A percentile compares a stretch with the other conserved stretches of the same genome.
Conservation (phyloP, 495 filamentous ascomycete genomes). For the Neurospora sp. region DNA sequence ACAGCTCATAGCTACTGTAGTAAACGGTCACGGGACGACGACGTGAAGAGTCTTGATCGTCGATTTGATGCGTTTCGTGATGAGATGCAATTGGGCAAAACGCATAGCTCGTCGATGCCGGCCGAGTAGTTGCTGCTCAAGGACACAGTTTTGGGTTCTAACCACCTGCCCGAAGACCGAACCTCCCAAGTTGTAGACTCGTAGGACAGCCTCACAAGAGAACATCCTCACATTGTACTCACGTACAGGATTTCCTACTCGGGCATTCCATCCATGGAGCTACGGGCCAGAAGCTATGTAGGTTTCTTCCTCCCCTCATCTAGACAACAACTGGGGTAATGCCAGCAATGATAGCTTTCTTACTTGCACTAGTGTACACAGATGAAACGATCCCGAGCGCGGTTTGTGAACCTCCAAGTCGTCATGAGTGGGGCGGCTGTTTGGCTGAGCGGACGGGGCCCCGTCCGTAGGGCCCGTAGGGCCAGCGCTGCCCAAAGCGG, state of each 20-base stretch:
- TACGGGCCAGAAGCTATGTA: background rate
- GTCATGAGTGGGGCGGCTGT: background rate
- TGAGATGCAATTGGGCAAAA: background rate
- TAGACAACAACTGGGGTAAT: background rate
- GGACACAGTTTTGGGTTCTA: background rate
- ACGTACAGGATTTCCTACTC: background rate
- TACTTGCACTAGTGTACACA: background rate
- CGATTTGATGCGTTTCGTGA: background rate
- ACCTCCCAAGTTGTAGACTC: background rate
- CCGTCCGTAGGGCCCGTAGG: background rate
- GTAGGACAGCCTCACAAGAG: background rate
- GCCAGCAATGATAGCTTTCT: background rate
- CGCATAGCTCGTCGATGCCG: background rate
- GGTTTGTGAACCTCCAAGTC: background rate
- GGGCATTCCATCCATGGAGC: background rate
- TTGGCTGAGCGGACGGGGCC: background rate
- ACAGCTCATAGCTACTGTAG: background rate
- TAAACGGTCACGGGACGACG: background rate
- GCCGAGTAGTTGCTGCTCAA: background rate
- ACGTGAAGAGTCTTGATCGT: background rate
- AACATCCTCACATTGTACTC: background rate
- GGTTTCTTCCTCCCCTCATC: background rate
- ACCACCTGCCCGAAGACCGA: background rate
- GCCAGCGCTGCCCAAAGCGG: background rate
- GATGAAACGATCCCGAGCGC: background rate